Base-by-base conservation (phyloP, 2,329 filamentous ascomycete genomes). In the Colletotrichum sp. region DNA sequence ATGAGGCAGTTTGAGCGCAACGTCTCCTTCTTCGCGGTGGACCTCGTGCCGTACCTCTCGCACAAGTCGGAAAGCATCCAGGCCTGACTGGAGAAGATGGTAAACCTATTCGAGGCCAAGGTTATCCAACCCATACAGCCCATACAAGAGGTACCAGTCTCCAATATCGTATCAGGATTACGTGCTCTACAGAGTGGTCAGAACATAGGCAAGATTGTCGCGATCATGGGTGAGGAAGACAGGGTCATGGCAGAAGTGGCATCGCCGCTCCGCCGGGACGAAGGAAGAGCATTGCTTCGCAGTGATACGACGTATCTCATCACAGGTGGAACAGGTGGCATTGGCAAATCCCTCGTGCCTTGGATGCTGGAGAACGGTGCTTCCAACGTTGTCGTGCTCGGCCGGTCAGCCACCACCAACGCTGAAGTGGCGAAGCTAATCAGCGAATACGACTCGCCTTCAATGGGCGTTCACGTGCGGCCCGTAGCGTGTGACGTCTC, bases 391-490 rank as follows among this genome's bases (percentile, higher is more conserved):
- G 39, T 43, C 9, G 39, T 43, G 39, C 39, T 43, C 39, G 39
- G 39, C 39, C 39, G 39, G 9, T 43, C 39, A 43, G 39, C 39
- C 39, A 12, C 39, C 39, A 43, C 18, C 39, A 43, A 43, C 3
- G 0, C 39, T 9, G 39, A 43, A 1, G 39, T 43, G 39, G 39
- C 39, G 5, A 43, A 43, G 39, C 39, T 43, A 0, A n/a, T 43
- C 39, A 12, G 18, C 18, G 9, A 43, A 3, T 12, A 18, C 39
- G 18, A n/a, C 9, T 43, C 39, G 18, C 39, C 39, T 43, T 43
- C 39, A 43, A 43, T 9, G 9, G 18, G 9, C 0, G 0, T 43
- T 4, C 39, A 6, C 8, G 5, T 43, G 0, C 39, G 39, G 10
- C 18, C 39, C 6, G 39, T 43, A 9, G 39, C 39, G 39, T 43